phyloP scores from a whole-genome alignment of 371 early-diverging fungal genomes.

The Mucor indicus region DNA sequence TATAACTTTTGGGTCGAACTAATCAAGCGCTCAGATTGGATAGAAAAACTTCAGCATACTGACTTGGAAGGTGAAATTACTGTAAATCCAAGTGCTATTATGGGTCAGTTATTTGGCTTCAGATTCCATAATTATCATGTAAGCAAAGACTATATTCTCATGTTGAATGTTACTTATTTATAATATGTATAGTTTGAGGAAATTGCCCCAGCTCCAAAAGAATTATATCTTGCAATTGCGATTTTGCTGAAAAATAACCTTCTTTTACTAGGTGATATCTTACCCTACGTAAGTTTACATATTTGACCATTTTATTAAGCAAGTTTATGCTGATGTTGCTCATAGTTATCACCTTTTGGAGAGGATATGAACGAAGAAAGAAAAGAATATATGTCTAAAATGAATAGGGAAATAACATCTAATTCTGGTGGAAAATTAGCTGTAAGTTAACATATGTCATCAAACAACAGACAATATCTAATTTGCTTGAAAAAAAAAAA shows the following conservation, averaged over 20 bases:
- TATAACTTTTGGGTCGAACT: slow-evolving; percentile 79
- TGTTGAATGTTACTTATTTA: not conserved
- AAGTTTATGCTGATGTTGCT: not conserved
- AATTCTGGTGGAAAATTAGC: slow-evolving; percentile 37
- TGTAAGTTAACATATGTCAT: slow-evolving; percentile 9
- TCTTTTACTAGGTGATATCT: slow-evolving; percentile 67
- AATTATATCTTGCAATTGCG: slow-evolving; percentile 36
- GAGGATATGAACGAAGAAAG: slow-evolving; percentile 50
- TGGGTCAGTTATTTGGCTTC: slow-evolving; percentile 87
- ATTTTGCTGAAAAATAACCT: slow-evolving; percentile 66
- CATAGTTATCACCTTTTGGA: slow-evolving; percentile 56
- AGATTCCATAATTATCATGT: slow-evolving; percentile 70
- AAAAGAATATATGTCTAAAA: slow-evolving; percentile 43
- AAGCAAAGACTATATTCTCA: too few relatives aligned
- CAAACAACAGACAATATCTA: too few relatives aligned
- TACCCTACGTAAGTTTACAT: slow-evolving; percentile 52
- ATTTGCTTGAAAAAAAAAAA: slow-evolving; percentile 1
- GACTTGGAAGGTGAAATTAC: slow-evolving; percentile 11
- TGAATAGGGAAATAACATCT: slow-evolving; percentile 48
- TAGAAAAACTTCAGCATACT: slow-evolving; percentile 6
- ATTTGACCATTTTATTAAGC: not conserved
- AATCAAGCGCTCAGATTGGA: slow-evolving; percentile 73
- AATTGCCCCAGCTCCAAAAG: slow-evolving; percentile 23
- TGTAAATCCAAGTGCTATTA: slow-evolving; percentile 28
- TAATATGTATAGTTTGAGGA: too few relatives aligned